A percentile compares a stretch with the other conserved stretches of the same genome.
Evolutionary conservation across 2,329 filamentous ascomycete genomes (phyloP).

Genomic region (Cercospora berteroae): DNA sequence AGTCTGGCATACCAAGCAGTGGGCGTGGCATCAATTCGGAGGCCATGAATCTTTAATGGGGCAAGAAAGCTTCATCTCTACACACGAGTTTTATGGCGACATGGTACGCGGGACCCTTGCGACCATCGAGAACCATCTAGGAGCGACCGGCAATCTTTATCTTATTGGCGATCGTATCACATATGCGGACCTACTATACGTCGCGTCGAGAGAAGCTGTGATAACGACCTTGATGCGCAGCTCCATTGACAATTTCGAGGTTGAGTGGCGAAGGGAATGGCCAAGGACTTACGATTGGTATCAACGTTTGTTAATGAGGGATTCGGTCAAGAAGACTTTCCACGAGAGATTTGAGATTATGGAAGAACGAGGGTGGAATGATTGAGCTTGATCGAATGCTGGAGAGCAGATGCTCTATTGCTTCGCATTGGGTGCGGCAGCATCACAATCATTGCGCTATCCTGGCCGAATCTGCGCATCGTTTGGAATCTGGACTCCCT

Average conservation of each 20-base stretch:
- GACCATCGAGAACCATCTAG: slow-evolving; percentile 45
- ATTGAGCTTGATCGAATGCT: neutral
- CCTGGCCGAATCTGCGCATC: neutral
- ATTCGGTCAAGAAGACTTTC: slow-evolving; percentile 4
- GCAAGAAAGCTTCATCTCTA: slow-evolving; percentile 39
- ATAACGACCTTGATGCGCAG: neutral
- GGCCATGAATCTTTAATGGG: slow-evolving; percentile 43
- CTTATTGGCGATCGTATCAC: slow-evolving; percentile 46
- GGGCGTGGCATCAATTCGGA: slow-evolving; percentile 38
- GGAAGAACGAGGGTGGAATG: slow-evolving; percentile 7
- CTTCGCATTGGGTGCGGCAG: neutral
- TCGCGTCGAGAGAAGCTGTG: slow-evolving; percentile 17
- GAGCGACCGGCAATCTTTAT: slow-evolving; percentile 37
- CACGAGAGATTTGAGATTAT: slow-evolving; percentile 1
- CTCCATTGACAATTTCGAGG: slow-evolving; percentile 8
- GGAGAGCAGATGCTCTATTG: neutral
- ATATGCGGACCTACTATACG: slow-evolving; percentile 42
- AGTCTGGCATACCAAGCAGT: slow-evolving; percentile 33
- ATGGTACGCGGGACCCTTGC: slow-evolving; percentile 24
- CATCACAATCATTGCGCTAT: neutral
- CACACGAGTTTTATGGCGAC: slow-evolving; percentile 4
- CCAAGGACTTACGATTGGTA: slow-evolving; percentile 14
- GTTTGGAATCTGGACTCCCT: neutral
- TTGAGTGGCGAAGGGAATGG: slow-evolving; percentile 6
- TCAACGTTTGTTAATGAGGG: slow-evolving; percentile 4